These are phyloP conservation scores for Pseudocercospora fuligena DNA, from an alignment of 2,329 filamentous ascomycete genomes.

Conservation along the genomic window DNA sequence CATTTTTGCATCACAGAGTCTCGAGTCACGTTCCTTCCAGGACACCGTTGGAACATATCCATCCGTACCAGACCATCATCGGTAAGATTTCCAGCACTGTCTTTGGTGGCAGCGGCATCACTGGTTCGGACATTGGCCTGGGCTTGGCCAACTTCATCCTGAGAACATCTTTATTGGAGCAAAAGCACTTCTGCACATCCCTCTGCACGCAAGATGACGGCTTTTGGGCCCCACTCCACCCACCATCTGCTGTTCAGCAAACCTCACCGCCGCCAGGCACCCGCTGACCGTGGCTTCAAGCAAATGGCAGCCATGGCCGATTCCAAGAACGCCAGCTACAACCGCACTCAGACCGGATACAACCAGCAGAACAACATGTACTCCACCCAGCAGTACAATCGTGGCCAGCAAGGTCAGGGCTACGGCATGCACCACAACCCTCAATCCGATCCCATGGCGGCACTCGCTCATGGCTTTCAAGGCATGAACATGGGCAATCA, in stretches of 20 bases:
- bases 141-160: constrained; percentile 15
- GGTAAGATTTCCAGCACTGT: constrained; percentile 31
- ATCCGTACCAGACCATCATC: constrained; percentile 31
- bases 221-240: constrained; percentile 19
- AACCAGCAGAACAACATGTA: constrained; percentile 35
- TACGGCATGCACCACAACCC: constrained; percentile 43
- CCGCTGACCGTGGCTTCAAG: constrained; percentile 31
- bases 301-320: constrained; percentile 42
- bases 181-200: constrained; percentile 14
- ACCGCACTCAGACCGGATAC: constrained; percentile 38
- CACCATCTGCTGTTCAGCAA: constrained; percentile 28
- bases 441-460: constrained; percentile 40
- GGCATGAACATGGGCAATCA: constrained; percentile 45
- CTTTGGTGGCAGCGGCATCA: constrained; percentile 18
- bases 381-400: constrained; percentile 40
- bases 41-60: constrained; percentile 33
- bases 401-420: constrained; percentile 37
- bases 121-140: constrained; percentile 21
- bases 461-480: constrained; percentile 47
- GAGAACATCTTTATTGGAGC: constrained; percentile 22
- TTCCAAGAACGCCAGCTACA: constrained; percentile 40
- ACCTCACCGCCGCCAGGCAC: constrained; percentile 24
- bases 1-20: constrained; percentile 16
- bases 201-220: constrained; percentile 23
- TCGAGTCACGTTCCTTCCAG: constrained; percentile 21